Evolutionary conservation across 2,329 filamentous ascomycete species (phyloP).

Genomic region (Arthrobotrys sphaeroides): DNA sequence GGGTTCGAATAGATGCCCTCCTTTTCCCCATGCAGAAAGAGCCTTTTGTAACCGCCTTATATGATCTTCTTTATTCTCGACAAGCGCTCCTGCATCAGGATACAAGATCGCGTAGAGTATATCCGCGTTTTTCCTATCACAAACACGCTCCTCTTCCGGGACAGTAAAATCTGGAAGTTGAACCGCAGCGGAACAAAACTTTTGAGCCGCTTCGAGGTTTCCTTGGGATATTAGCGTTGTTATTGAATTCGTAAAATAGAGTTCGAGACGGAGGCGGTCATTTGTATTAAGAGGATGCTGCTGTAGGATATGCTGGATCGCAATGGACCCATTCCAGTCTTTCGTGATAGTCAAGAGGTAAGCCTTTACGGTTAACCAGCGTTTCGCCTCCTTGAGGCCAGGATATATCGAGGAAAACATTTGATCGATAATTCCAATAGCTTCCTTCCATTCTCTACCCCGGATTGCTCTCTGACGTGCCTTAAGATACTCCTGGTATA

Average conservation of each 20-base stretch:
- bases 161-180: background rate
- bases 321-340: background rate
- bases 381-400: background rate
- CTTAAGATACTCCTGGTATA: background rate
- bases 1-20: background rate
- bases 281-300: background rate
- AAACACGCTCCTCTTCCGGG: background rate
- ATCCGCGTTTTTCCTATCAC: background rate
- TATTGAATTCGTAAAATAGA: background rate
- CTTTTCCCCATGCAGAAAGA: background rate
- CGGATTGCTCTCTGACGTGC: background rate
- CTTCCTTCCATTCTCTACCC: background rate
- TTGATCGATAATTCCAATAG: background rate
- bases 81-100: background rate
- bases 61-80: background rate
- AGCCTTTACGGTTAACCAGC: slow-evolving; percentile 5
- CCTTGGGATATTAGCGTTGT: background rate
- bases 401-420: slow-evolving; percentile 7
- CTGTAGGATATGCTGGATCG: background rate
- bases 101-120: background rate
- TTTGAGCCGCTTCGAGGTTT: background rate
- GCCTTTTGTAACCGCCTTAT: background rate
- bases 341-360: background rate
- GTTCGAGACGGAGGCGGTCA: background rate
- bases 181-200: background rate